These are phyloP conservation scores for Verticillium albo-atrum DNA, from an alignment of 2,329 filamentous ascomycete genomes.

Conservation along the genomic window DNA sequence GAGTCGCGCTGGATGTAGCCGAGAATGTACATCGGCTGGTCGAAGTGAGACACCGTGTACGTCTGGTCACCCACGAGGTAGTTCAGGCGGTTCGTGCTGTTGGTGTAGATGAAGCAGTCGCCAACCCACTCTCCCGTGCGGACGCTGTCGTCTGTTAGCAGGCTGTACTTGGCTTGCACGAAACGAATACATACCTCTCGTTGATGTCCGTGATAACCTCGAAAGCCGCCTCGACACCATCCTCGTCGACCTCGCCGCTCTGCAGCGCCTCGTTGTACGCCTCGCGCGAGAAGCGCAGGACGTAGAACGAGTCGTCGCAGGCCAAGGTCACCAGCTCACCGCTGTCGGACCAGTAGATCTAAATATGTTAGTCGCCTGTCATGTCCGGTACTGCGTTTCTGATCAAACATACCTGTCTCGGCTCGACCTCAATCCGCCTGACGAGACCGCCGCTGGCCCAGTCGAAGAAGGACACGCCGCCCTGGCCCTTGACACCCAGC, in stretches of 20 bases:
- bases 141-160: conserved; percentile 50
- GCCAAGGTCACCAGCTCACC: conserved; percentile 90
- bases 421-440: conserved; percentile 81
- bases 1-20: conserved; percentile 95
- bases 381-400: neutral
- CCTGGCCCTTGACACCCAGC: conserved; percentile 90
- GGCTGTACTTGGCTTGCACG: neutral
- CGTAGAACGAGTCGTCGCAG: conserved; percentile 93
- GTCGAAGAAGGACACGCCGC: conserved; percentile 93
- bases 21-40: conserved; percentile 89
- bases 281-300: conserved; percentile 86
- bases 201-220: conserved; percentile 95
- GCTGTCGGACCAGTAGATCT: conserved; percentile 96
- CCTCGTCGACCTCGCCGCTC: conserved; percentile 75
- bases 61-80: conserved; percentile 97
- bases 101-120: conserved; percentile 98
- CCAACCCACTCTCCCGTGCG: conserved; percentile 97
- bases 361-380: neutral
- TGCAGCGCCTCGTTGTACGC: conserved; percentile 82
- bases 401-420: conserved; percentile 37
- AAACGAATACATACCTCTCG: conserved; percentile 59
- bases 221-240: conserved; percentile 93
- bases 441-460: conserved; percentile 89
- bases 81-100: conserved; percentile 92
- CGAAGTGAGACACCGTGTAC: conserved; percentile 96